phyloP scores from a whole-genome alignment of 139 green algal species.

The Coelastrella sp. region DNA sequence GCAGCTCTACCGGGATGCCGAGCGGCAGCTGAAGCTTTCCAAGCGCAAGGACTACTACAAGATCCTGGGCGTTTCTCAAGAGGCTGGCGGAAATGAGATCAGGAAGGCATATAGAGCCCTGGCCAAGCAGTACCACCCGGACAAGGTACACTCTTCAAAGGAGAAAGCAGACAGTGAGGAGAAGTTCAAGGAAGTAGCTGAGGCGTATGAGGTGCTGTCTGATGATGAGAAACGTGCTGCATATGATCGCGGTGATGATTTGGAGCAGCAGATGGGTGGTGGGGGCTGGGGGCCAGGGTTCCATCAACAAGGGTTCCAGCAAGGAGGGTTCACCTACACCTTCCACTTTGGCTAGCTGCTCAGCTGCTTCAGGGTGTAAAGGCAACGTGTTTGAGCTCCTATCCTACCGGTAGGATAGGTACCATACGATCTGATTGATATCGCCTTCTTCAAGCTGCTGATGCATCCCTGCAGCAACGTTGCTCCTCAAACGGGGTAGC shows the following conservation, averaged over 20 bases:
- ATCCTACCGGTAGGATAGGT: no score
- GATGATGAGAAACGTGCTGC: slow-evolving; percentile 67
- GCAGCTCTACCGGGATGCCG: slow-evolving; percentile 56
- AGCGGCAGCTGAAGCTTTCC: slow-evolving; percentile 61
- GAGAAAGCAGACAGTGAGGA: slow-evolving; percentile 55
- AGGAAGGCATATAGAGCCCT: slow-evolving; percentile 23
- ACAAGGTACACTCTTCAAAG: slow-evolving; percentile 61
- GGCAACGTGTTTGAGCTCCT: neutral
- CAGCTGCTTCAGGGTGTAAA: neutral
- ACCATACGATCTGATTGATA: no score
- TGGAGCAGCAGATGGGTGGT: slow-evolving; percentile 44
- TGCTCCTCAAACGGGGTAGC: no score
- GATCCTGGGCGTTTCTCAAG: slow-evolving; percentile 64
- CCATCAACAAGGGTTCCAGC: slow-evolving; percentile 20
- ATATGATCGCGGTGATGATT: slow-evolving; percentile 61
- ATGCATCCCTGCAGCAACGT: no score
- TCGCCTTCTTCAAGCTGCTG: no score
- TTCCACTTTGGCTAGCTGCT: slow-evolving; percentile 43
- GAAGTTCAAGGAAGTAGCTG: slow-evolving; percentile 65
- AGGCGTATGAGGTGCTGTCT: slow-evolving; percentile 75
- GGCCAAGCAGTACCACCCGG: slow-evolving; percentile 58
- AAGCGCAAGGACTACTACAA: slow-evolving; percentile 81
- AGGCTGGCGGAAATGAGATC: neutral
- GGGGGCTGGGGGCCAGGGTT: slow-evolving; percentile 36
- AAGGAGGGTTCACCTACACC: slow-evolving; percentile 47